Evolutionary conservation across 2,329 filamentous ascomycete species (phyloP), one percentile per base, ranked within the genome.

Genomic region (Fusarium falciforme): DNA sequence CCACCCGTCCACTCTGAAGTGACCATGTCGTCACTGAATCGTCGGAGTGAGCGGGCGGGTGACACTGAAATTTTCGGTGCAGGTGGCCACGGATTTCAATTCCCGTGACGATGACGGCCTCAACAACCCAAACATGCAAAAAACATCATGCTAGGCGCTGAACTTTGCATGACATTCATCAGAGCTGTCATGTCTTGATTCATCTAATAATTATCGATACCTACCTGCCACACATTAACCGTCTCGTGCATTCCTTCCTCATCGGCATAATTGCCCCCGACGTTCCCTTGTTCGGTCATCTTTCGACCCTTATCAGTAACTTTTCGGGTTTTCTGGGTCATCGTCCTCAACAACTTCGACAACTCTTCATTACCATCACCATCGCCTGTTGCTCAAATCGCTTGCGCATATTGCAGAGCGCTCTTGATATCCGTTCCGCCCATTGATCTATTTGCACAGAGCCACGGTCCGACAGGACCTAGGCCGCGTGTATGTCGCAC

Each of bases 401-500:
- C 20, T 44, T 38, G 20, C 14, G 35, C 60, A 29, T 44, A 27
- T 22, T 12, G 27, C 17, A 16, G 20, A 58, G 60, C 25, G 35
- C 27, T 27, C 40, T 33, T 38, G n/a, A 42, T 36, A 67, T 20
- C 20, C 6, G 6, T 22, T 22, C 49, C 58, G 62, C 40, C 27
- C 76, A 81, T 81, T 70, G 77, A 71, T 47, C n/a, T 54, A 35
- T 54, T 25, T 62, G 61, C 67, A n/a, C 52, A 49, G 20, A 59
- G 64, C 61, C 40, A 59, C 62, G 66, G 74, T 75, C 71, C 66
- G 54, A 33, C 29, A 62, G 72, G 70, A 49, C 72, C 73, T 62
- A 67, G 73, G 68, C 76, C 67, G 77, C 66, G 77, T 80, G 80
- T 77, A 84, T 84, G 82, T 83, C 83, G 64, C 76, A 79, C 74